Evolutionary conservation across 305 asterid genomes (phyloP).

Genomic region (Solanum hybrid): DNA sequence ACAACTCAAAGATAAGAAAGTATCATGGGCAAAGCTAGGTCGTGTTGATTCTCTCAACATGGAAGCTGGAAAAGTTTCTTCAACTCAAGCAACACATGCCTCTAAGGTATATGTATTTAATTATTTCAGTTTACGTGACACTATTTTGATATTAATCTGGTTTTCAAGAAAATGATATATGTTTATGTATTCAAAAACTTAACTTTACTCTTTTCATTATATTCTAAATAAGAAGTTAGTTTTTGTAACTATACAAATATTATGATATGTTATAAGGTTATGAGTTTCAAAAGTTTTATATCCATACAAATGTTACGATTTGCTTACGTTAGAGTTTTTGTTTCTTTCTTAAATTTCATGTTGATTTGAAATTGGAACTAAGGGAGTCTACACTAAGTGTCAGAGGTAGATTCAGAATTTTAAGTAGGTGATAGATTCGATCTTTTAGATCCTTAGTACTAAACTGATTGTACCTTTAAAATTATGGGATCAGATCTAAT

Average conservation of each 20-base stretch:
- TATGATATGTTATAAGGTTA: not conserved
- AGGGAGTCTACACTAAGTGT: not conserved
- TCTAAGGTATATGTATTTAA: not conserved
- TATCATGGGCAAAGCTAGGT: constrained; percentile 52
- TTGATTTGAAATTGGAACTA: not conserved
- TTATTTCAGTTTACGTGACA: not conserved
- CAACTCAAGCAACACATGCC: constrained; percentile 17
- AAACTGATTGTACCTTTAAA: not conserved
- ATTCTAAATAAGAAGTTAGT: not conserved
- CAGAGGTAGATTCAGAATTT: not conserved
- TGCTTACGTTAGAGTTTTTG: not conserved
- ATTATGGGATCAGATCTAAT: not conserved
- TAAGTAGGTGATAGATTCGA: not conserved
- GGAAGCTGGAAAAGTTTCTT: constrained; percentile 62
- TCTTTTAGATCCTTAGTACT: not conserved
- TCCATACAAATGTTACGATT: not conserved
- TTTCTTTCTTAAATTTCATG: not conserved
- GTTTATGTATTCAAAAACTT: not conserved
- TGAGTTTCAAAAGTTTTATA: not conserved
- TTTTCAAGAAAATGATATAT: not conserved
- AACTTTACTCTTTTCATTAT: not conserved
- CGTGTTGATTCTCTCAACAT: constrained; percentile 65
- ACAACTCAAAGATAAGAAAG: constrained; percentile 29
- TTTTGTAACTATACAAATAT: not conserved
- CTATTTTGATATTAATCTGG: not conserved